Conservation (phyloP, 805 yeast species). For the Cyberlindnera mrakii region DNA sequence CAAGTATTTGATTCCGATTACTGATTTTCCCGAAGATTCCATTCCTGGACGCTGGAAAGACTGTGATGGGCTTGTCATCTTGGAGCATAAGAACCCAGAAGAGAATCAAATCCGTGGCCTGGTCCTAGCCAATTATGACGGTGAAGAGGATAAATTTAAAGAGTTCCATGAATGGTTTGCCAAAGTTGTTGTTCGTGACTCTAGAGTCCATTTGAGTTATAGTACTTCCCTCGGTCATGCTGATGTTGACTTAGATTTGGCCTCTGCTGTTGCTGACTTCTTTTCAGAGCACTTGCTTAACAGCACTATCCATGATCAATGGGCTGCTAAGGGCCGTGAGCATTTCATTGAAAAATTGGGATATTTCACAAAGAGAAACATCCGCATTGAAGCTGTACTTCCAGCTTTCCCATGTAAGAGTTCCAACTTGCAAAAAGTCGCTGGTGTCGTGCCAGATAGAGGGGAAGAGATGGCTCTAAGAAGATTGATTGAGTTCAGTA, state of each 20-base stretch:
- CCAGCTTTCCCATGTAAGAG: conserved; percentile 66
- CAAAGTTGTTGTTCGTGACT: conserved; percentile 29
- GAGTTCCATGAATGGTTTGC: conserved; percentile 32
- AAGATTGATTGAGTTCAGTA: conserved; percentile 30
- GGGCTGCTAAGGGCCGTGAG: conserved; percentile 41
- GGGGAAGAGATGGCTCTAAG: conserved; percentile 42
- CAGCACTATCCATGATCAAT: conserved; percentile 38
- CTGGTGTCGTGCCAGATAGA: conserved; percentile 44
- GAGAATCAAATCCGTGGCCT: conserved; percentile 31
- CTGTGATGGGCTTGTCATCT: conserved; percentile 23
- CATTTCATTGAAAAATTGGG: conserved; percentile 36
- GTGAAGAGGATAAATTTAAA: conserved; percentile 14
- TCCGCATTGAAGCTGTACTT: conserved; percentile 47
- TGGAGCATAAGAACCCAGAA: conserved; percentile 29
- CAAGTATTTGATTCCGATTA: conserved; percentile 2
- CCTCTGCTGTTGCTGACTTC: conserved; percentile 31
- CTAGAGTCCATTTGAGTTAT: conserved; percentile 25
- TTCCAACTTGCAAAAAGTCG: conserved; percentile 48
- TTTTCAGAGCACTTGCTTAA: conserved; percentile 45
- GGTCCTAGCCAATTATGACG: conserved; percentile 28
- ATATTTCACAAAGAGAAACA: conserved; percentile 43
- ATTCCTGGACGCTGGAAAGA: conserved; percentile 12
- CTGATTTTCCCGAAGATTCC: conserved; percentile 2
- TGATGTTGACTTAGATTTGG: conserved; percentile 14
- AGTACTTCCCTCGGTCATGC: conserved; percentile 5